Conservation (phyloP, 768 basidiomycete species). For the Boletales sp. region DNA sequence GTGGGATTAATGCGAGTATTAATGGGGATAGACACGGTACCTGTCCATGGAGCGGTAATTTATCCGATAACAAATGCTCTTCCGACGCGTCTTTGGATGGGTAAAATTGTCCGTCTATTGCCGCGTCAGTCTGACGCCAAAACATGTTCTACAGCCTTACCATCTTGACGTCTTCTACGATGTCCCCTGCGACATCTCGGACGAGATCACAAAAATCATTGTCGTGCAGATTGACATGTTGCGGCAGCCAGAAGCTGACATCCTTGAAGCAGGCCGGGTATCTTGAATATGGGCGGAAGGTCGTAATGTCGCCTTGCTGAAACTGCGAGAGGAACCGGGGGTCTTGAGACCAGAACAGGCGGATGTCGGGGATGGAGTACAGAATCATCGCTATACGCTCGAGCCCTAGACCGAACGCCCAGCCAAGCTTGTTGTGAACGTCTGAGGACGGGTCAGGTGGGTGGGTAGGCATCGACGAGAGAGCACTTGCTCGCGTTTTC, state of each 20-base stretch:
- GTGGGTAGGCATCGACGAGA: not conserved
- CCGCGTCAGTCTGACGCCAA: constrained; percentile 5
- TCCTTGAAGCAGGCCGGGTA: constrained; percentile 94
- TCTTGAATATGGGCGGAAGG: constrained; percentile 89
- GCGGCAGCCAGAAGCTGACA: constrained; percentile 87
- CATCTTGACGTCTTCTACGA: constrained; percentile 86
- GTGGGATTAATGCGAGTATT: constrained; percentile 3
- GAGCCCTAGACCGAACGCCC: constrained; percentile 97
- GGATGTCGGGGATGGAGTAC: constrained; percentile 95
- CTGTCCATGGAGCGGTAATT: constrained; percentile 98
- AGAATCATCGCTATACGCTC: constrained; percentile 98
- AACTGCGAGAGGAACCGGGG: constrained; percentile 88
- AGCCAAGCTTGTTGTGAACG: constrained; percentile 81
- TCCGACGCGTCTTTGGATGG: constrained; percentile 81
- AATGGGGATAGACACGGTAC: constrained; percentile 34
- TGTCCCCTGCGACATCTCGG: constrained; percentile 86
- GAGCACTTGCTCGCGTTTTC: constrained; percentile 72
- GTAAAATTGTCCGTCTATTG: constrained; percentile 84
- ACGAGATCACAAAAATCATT: constrained; percentile 98
- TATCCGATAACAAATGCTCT: constrained; percentile 84
- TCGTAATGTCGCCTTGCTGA: constrained; percentile 64
- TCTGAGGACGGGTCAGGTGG: constrained; percentile 39
- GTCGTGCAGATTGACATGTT: constrained; percentile 64
- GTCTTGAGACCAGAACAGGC: constrained; percentile 95
- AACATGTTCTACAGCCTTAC: constrained; percentile 38